Evolutionary conservation across 2,329 filamentous ascomycete genomes (phyloP).

Genomic region (Erysiphe pulchra): DNA sequence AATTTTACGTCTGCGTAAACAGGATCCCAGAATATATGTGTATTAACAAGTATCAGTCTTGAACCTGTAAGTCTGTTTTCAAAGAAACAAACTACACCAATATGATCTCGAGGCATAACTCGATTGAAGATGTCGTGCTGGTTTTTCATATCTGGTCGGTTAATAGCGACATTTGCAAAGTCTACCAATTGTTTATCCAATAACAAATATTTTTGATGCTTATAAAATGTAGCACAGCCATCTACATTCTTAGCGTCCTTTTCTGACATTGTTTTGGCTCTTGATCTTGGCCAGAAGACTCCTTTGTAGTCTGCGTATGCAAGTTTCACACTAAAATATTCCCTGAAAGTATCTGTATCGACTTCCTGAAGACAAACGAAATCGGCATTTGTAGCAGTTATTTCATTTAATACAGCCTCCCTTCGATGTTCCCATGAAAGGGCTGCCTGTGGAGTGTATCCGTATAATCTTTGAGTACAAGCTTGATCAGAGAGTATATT

Average conservation of each 20-base stretch:
- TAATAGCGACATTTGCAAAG: constrained; percentile 77
- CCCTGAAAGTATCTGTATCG: constrained; percentile 73
- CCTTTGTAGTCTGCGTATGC: constrained; percentile 80
- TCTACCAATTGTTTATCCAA: constrained; percentile 89
- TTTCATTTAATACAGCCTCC: constrained; percentile 59
- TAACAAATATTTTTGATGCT: constrained; percentile 76
- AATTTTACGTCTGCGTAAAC: constrained; percentile 81
- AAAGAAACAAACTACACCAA: constrained; percentile 74
- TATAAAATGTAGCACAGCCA: constrained; percentile 92
- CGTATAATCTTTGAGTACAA: constrained; percentile 62
- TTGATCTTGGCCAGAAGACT: constrained; percentile 72
- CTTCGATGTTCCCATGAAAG: constrained; percentile 72
- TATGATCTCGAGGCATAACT: constrained; percentile 95
- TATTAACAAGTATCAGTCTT: constrained; percentile 76
- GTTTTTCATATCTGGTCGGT: constrained; percentile 87
- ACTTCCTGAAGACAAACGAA: constrained; percentile 88
- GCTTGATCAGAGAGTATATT: constrained; percentile 92
- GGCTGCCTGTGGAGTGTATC: constrained; percentile 64
- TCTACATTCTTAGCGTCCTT: constrained; percentile 77
- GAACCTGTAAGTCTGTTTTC: constrained; percentile 82
- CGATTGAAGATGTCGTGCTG: constrained; percentile 96
- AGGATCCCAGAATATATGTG: constrained; percentile 88
- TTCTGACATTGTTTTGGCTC: constrained; percentile 76
- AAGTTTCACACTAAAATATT: constrained; percentile 69
- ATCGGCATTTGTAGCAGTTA: constrained; percentile 57